phyloP scores from a whole-genome alignment of 495 filamentous ascomycete species.

The Trichoderma virens region DNA sequence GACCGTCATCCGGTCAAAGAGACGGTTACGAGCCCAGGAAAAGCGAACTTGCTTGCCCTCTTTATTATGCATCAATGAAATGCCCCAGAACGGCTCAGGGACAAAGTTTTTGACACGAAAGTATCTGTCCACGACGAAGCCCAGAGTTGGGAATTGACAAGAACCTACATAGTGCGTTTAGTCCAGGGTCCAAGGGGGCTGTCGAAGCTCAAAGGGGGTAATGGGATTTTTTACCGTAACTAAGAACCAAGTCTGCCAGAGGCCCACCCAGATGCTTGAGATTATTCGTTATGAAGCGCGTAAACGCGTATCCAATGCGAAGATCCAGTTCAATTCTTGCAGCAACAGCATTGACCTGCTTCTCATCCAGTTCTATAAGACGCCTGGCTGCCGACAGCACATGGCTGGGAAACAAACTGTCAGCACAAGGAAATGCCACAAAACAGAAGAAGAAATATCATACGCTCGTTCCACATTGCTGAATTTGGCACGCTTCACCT shows the following conservation, averaged over 20 bases:
- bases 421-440: background rate
- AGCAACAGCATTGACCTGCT: constrained; percentile 78
- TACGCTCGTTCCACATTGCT: constrained; percentile 92
- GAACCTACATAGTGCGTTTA: constrained; percentile 49
- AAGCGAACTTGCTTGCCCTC: constrained; percentile 79
- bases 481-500: constrained; percentile 82
- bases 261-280: constrained; percentile 58
- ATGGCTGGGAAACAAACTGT: constrained; percentile 46
- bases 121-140: constrained; percentile 95
- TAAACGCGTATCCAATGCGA: constrained; percentile 85
- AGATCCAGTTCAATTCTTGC: constrained; percentile 90
- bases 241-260: constrained; percentile 58
- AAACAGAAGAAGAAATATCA: constrained; percentile 13
- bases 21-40: constrained; percentile 68
- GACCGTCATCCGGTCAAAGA: constrained; percentile 83
- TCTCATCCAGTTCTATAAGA: constrained; percentile 72
- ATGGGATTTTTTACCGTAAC: constrained; percentile 63
- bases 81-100: constrained; percentile 85
- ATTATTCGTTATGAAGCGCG: constrained; percentile 73
- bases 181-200: background rate
- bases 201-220: background rate
- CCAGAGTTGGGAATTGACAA: constrained; percentile 94
- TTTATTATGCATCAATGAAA: constrained; percentile 72
- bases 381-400: constrained; percentile 75
- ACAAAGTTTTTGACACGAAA: constrained; percentile 88